These are phyloP conservation scores for Pichia rugopelliculosa DNA, from an alignment of 805 yeast species.

Conservation along the genomic window DNA sequence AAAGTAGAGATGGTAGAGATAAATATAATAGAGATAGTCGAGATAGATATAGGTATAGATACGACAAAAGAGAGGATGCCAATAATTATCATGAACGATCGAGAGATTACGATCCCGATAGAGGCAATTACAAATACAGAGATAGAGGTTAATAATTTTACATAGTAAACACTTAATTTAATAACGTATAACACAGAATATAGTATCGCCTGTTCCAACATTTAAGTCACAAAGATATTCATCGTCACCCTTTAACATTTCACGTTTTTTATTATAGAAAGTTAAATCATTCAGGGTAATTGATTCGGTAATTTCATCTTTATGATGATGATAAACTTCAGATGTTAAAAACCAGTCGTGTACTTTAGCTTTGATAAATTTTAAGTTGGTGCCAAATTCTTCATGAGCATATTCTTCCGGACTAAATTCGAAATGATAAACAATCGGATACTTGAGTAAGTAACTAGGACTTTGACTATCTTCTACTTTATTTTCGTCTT, in stretches of 20 bases:
- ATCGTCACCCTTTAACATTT: constrained; percentile 32
- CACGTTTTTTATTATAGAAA: constrained; percentile 29
- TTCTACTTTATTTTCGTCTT: constrained; percentile 10
- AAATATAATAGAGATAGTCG: background rate
- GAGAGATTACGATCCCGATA: constrained; percentile 5
- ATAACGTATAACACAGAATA: constrained; percentile 29
- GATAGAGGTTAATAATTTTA: background rate
- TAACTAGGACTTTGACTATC: constrained; percentile 4
- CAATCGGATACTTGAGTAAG: constrained; percentile 32
- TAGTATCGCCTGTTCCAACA: constrained; percentile 46
- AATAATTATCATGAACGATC: background rate
- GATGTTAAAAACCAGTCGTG: constrained; percentile 47
- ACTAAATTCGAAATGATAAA: constrained; percentile 68
- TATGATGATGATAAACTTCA: constrained; percentile 20
- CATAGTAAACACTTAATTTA: background rate
- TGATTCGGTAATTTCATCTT: constrained; percentile 10
- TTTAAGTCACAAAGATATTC: constrained; percentile 43
- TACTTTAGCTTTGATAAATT: constrained; percentile 50
- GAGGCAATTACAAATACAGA: background rate
- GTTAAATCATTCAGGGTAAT: constrained; percentile 26
- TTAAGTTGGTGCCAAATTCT: constrained; percentile 63
- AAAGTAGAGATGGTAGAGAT: background rate
- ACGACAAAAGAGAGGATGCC: background rate
- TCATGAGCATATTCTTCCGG: constrained; percentile 75
- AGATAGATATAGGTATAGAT: background rate